Percentiles rank a stretch among this genome's conserved stretches.
Conservation (phyloP, 1,284 basidiomycete genomes). For the Chondrostereum purpureum region DNA sequence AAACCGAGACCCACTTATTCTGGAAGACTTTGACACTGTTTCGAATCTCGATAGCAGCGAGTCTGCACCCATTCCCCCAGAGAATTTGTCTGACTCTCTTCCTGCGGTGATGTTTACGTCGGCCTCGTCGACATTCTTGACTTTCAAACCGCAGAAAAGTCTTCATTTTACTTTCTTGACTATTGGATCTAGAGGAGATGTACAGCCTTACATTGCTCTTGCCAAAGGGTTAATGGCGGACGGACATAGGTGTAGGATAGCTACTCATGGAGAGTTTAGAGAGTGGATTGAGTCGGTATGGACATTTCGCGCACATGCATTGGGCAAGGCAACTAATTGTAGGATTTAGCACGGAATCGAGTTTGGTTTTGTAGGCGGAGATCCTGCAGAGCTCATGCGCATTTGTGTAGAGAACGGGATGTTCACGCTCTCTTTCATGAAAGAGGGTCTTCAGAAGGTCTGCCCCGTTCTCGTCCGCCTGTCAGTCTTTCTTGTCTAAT, state of each 20-base stretch:
- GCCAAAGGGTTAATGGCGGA: slow-evolving; percentile 89
- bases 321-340: slow-evolving; percentile 14
- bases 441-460: slow-evolving; percentile 85
- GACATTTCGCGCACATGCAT: no score
- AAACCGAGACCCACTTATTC: slow-evolving; percentile 58
- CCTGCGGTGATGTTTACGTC: slow-evolving; percentile 93
- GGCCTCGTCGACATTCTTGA: slow-evolving; percentile 87
- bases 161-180: slow-evolving; percentile 90
- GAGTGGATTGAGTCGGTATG: slow-evolving; percentile 92
- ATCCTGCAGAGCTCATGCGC: slow-evolving; percentile 92
- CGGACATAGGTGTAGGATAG: slow-evolving; percentile 81
- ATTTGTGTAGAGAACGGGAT: slow-evolving; percentile 96
- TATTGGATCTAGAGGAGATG: slow-evolving; percentile 91
- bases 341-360: slow-evolving; percentile 80
- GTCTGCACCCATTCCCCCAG: slow-evolving; percentile 36
- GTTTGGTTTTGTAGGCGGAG: slow-evolving; percentile 90
- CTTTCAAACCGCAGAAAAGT: slow-evolving; percentile 83
- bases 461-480: slow-evolving; percentile 8
- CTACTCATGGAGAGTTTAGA: slow-evolving; percentile 91
- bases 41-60: slow-evolving; percentile 21
- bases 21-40: slow-evolving; percentile 60
- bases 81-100: slow-evolving; percentile 56
- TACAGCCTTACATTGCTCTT: slow-evolving; percentile 92
- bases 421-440: slow-evolving; percentile 91
- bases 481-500: slow-evolving; percentile 2